phyloP scores from a whole-genome alignment of 352 stramenopile genomes.

The Pythium chondricola region DNA sequence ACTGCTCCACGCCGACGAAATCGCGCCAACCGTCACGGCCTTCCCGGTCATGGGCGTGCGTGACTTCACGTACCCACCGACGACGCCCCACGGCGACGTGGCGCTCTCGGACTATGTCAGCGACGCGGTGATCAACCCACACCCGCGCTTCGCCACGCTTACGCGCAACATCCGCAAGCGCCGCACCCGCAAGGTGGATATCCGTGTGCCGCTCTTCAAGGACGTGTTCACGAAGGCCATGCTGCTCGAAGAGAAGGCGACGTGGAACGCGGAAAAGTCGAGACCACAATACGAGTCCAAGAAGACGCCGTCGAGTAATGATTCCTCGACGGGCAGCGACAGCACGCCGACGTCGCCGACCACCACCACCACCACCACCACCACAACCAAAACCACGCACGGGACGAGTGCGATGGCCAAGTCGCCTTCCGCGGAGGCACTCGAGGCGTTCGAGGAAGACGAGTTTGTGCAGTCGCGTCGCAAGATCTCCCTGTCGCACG shows the following conservation, averaged over 20 bases:
- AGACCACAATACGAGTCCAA: slow-evolving; percentile 76
- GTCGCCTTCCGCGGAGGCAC: slow-evolving; percentile 48
- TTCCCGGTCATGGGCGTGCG: slow-evolving; percentile 96
- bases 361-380: slow-evolving; percentile 38
- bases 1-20: slow-evolving; percentile 92
- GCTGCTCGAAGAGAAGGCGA: slow-evolving; percentile 58
- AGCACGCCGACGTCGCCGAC: slow-evolving; percentile 11
- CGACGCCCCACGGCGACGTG: slow-evolving; percentile 56
- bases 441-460: slow-evolving; percentile 38
- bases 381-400: slow-evolving; percentile 17
- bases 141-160: slow-evolving; percentile 97
- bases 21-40: slow-evolving; percentile 93
- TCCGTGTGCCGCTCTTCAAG: slow-evolving; percentile 81
- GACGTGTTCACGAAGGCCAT: slow-evolving; percentile 78
- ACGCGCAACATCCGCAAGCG: slow-evolving; percentile 98
- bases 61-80: slow-evolving; percentile 85
- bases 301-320: slow-evolving; percentile 4
- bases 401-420: slow-evolving; percentile 45
- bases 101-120: slow-evolving; percentile 96
- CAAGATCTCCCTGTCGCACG: slow-evolving; percentile 64
- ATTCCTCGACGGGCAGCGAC: slow-evolving; percentile 12
- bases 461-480: slow-evolving; percentile 43
- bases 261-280: slow-evolving; percentile 76
- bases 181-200: slow-evolving; percentile 79
- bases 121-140: slow-evolving; percentile 98